A percentile compares a stretch with the other conserved stretches of the same genome.
These are phyloP conservation scores for Aspergillus ochraceoroseus DNA, from an alignment of 2,329 filamentous ascomycete genomes.

Conservation along the genomic window DNA sequence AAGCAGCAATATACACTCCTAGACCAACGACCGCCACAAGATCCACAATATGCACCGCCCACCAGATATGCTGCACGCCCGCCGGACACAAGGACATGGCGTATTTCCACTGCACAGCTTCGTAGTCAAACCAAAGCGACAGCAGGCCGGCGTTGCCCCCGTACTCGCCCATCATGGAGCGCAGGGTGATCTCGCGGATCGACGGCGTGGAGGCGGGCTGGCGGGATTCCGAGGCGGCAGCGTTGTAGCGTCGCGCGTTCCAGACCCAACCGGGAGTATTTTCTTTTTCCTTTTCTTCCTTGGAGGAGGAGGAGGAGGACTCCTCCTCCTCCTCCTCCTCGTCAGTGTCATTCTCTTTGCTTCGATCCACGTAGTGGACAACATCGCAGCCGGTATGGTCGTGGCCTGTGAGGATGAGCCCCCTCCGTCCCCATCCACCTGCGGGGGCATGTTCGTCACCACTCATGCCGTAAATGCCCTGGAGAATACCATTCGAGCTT, in stretches of 20 bases:
- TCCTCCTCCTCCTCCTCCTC: constrained; percentile 17
- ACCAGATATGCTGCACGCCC: constrained; percentile 90
- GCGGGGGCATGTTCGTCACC: constrained; percentile 56
- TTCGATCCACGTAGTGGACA: constrained; percentile 71
- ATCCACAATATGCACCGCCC: constrained; percentile 75
- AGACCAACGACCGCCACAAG: constrained; percentile 45
- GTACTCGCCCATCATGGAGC: constrained; percentile 98
- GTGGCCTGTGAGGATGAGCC: constrained; percentile 84
- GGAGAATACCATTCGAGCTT: constrained; percentile 65
- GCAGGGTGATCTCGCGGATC: constrained; percentile 83
- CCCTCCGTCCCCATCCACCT: constrained; percentile 62
- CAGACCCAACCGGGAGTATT: constrained; percentile 30
- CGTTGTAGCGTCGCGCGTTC: constrained; percentile 33
- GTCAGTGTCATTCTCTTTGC: too few species aligned
- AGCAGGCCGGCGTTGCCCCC: constrained; percentile 86
- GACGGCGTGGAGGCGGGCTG: constrained; percentile 28
- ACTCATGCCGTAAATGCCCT: constrained; percentile 77
- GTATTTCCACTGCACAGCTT: constrained; percentile 68
- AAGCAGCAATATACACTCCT: constrained; percentile 18
- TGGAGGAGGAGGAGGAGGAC: background rate
- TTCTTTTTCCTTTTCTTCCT: constrained; percentile 13
- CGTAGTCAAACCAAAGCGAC: constrained; percentile 79
- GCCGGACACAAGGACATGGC: constrained; percentile 74
- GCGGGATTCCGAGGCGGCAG: constrained; percentile 1
- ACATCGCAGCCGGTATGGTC: constrained; percentile 93